Conservation (phyloP, 1,139 yeast genomes). For the Taphrina deformans region DNA sequence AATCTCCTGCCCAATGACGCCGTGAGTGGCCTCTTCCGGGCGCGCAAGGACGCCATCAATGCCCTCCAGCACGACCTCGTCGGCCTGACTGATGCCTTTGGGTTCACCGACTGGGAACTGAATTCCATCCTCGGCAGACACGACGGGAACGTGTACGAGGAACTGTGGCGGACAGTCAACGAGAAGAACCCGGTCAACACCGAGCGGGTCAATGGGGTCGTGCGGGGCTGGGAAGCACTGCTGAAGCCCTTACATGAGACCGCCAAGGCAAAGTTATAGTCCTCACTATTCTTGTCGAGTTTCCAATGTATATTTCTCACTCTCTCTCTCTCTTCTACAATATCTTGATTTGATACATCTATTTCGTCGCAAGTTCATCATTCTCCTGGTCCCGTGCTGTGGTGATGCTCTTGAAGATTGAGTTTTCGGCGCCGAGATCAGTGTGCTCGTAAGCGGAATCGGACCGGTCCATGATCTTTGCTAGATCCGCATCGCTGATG, state of each 20-base stretch:
- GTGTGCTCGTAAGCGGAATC: slow-evolving; percentile 20
- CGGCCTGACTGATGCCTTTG: slow-evolving; percentile 86
- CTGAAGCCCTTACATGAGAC: slow-evolving; percentile 23
- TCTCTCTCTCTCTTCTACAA: background rate
- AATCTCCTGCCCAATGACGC: background rate
- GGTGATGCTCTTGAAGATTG: slow-evolving; percentile 24
- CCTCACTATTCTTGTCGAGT: background rate
- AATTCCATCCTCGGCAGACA: slow-evolving; percentile 82
- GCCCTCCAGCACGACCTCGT: slow-evolving; percentile 48
- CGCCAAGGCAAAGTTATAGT: background rate
- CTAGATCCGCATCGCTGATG: slow-evolving; percentile 40
- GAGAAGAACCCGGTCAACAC: slow-evolving; percentile 25
- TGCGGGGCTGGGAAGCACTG: slow-evolving; percentile 4
- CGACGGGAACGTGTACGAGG: slow-evolving; percentile 82
- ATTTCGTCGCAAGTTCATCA: slow-evolving; percentile 20
- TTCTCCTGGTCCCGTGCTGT: slow-evolving; percentile 24
- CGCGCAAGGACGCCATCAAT: background rate
- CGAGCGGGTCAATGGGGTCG: slow-evolving; percentile 10
- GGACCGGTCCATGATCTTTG: slow-evolving; percentile 39
- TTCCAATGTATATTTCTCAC: background rate
- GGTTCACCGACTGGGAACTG: slow-evolving; percentile 77
- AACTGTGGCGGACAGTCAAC: slow-evolving; percentile 42
- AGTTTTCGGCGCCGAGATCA: slow-evolving; percentile 4
- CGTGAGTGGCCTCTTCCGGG: background rate
- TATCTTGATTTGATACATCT: too few species aligned